Evolutionary conservation across 1,284 basidiomycete genomes (phyloP).

Genomic region (Exsudoporus floridanus): DNA sequence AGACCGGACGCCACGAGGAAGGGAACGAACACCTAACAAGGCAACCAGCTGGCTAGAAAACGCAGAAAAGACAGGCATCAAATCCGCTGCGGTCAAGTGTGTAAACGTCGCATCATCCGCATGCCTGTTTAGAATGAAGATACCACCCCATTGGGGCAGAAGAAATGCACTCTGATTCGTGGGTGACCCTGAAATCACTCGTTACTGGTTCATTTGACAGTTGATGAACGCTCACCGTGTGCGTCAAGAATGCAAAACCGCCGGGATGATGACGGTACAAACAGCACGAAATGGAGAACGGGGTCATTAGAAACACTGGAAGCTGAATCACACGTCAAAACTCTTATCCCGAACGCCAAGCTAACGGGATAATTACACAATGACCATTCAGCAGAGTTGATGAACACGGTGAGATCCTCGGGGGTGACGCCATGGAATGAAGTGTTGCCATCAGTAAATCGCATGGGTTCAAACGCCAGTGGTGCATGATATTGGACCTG

Average conservation of each 20-base stretch:
- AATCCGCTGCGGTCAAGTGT: slow-evolving; percentile 43
- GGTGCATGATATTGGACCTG: slow-evolving; percentile 93
- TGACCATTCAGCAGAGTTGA: slow-evolving; percentile 96
- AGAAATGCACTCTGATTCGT: slow-evolving; percentile 73
- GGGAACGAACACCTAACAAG: slow-evolving; percentile 74
- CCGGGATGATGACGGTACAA: slow-evolving; percentile 72
- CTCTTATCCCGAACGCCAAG: background rate
- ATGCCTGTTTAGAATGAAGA: slow-evolving; percentile 75
- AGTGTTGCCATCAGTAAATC: slow-evolving; percentile 35
- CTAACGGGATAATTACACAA: slow-evolving; percentile 57
- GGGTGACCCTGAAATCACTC: slow-evolving; percentile 38
- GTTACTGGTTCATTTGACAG: slow-evolving; percentile 3
- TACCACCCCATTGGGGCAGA: slow-evolving; percentile 94
- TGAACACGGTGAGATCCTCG: slow-evolving; percentile 85
- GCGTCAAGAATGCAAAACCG: slow-evolving; percentile 64
- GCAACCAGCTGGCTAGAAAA: slow-evolving; percentile 77
- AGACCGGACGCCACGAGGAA: slow-evolving; percentile 48
- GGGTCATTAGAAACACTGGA: slow-evolving; percentile 86
- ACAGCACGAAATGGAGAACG: slow-evolving; percentile 90
- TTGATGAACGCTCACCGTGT: slow-evolving; percentile 44
- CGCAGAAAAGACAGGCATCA: slow-evolving; percentile 62
- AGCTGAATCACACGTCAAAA: slow-evolving; percentile 44
- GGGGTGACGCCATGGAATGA: slow-evolving; percentile 61
- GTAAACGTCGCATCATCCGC: slow-evolving; percentile 28
- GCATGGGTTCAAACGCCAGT: slow-evolving; percentile 73